Conservation (phyloP, 495 filamentous ascomycete genomes). For the Lasiosphaeria hispida region DNA sequence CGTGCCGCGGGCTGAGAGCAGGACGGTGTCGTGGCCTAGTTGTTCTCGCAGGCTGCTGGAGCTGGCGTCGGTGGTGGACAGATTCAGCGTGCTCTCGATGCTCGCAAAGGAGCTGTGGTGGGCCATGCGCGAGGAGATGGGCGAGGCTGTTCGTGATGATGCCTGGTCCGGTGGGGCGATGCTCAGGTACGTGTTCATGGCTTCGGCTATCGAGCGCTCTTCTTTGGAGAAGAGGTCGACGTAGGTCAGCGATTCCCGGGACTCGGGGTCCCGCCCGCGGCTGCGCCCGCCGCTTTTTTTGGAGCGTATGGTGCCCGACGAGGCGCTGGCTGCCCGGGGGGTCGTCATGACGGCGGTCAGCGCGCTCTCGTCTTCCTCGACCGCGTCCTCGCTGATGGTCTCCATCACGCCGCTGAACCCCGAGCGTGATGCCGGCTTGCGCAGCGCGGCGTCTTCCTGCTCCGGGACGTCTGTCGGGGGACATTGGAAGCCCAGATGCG, state of each 20-base stretch:
- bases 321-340: background rate
- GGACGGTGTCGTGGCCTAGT: background rate
- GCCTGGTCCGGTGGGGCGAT: background rate
- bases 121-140: background rate
- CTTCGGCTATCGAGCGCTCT: background rate
- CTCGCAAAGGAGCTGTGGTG: conserved; percentile 1
- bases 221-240: background rate
- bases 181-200: conserved; percentile 1
- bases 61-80: background rate
- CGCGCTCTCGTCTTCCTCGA: conserved; percentile 1
- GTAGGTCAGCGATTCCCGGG: background rate
- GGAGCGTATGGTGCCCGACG: background rate
- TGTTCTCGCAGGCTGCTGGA: background rate
- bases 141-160: background rate
- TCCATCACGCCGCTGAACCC: conserved; percentile 12
- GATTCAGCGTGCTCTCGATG: background rate
- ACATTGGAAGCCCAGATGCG: no score
- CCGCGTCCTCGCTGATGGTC: conserved; percentile 17
- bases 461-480: background rate
- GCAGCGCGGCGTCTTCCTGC: background rate
- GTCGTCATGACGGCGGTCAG: background rate
- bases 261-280: background rate
- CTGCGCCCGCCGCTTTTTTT: no score
- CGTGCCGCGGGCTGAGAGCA: background rate
- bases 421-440: background rate